Conservation (phyloP, 306 rosid genomes). For the Hylodesmum podocarpum region DNA sequence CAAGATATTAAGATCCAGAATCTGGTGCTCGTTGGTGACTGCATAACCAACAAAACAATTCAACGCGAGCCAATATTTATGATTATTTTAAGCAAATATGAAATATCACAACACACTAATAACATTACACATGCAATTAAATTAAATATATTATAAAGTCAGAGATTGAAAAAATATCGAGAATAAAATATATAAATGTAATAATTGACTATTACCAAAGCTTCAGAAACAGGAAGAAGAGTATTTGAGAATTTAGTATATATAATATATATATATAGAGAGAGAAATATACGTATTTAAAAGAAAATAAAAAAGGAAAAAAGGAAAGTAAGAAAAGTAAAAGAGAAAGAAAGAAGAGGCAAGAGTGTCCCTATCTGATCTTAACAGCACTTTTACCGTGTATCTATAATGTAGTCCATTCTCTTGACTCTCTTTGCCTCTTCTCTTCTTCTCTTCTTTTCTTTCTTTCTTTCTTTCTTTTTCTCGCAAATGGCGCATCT, state of each 20-base stretch:
- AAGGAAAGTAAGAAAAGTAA: neutral
- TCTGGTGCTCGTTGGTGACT: no score
- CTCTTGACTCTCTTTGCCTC: constrained; percentile 17
- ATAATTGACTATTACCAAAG: neutral
- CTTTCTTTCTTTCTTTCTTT: constrained; percentile 3
- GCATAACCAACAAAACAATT: no score
- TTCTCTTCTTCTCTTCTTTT: neutral
- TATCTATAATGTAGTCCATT: constrained; percentile 19
- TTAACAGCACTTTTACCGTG: constrained; percentile 26
- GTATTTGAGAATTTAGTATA: neutral
- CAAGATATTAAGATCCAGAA: no score
- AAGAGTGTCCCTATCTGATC: constrained; percentile 27
- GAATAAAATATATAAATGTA: neutral
- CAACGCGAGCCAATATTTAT: no score
- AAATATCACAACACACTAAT: no score
- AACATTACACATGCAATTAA: no score
- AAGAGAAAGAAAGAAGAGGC: neutral
- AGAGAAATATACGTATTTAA: no score
- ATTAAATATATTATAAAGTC: neutral
- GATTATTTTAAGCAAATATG: no score
- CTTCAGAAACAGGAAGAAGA: neutral
- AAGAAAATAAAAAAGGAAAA: no score
- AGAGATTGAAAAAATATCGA: neutral
- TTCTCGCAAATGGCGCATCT: constrained; percentile 70
- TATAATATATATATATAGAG: no score